Evolutionary conservation across 2,329 filamentous ascomycete species (phyloP).

Genomic region (Claviceps fusiformis): DNA sequence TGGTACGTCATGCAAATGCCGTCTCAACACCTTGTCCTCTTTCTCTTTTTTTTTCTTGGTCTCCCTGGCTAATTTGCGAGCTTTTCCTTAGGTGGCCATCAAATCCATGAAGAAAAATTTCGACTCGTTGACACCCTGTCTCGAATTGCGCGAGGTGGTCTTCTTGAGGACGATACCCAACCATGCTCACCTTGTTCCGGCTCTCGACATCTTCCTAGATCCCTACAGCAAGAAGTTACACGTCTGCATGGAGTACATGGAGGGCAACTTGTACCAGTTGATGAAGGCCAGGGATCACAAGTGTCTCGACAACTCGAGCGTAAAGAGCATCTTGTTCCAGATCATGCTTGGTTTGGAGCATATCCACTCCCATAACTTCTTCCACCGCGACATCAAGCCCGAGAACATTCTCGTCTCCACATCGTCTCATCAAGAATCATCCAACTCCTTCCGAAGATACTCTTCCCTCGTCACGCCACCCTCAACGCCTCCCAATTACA

Average conservation of each 20-base stretch:
- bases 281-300: constrained; percentile 99
- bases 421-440: constrained; percentile 67
- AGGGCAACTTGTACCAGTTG: constrained; percentile 94
- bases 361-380: constrained; percentile 94
- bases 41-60: not conserved
- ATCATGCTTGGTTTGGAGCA: constrained; percentile 94
- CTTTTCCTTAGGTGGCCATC: constrained; percentile 64
- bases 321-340: constrained; percentile 96
- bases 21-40: not conserved
- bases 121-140: constrained; percentile 76
- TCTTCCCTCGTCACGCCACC: constrained; percentile 88
- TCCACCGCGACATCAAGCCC: constrained; percentile 97
- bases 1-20: constrained; percentile 48
- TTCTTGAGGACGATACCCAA: constrained; percentile 80
- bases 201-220: constrained; percentile 95
- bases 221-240: constrained; percentile 92
- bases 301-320: constrained; percentile 72
- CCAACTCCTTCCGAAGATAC: constrained; percentile 81
- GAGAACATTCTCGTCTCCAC: constrained; percentile 97
- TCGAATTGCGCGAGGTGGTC: constrained; percentile 92
- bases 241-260: constrained; percentile 99
- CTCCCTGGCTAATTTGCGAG: not conserved
- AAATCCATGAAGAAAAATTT: constrained; percentile 99
- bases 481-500: constrained; percentile 84
- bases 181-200: constrained; percentile 89